Base-by-base conservation (phyloP, 306 rosid genomes). In the Parietaria judaica region DNA sequence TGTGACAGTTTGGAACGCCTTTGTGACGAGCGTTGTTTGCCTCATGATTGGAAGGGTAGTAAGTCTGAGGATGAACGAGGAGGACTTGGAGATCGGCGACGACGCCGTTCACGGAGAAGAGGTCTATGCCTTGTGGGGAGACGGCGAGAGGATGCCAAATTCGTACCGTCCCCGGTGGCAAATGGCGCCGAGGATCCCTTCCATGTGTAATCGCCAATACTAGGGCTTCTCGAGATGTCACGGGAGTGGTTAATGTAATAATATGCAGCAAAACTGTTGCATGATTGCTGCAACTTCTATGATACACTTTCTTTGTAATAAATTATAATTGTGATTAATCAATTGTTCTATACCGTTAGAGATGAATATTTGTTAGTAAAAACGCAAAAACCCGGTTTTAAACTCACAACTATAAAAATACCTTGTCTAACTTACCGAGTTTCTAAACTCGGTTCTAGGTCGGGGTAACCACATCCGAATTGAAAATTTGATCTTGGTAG, bases 71-170 rank as follows among this genome's bases (percentile, higher is more conserved):
- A 85, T 84, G 96, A 67, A 73, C 9, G 89, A 88, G 58, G 87
- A 84, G 51, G 89, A 82, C 4, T 86, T 84, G 51, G 83, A 79
- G 63, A 63, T 79, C 41, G 87, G 94, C 49, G 96, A 85, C 8
- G 94, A 83, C 66, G 94, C 87, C 4, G 85, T 54, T 48, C 96
- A 85, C 12, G 94, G 94, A 9, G 94, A 88, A 72, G 94, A 85
- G 69, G 87, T 84, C 8, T 83, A 80, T 6, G 89, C 87, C 0
- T 67, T 88, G 54, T 88, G 96, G 96, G 96, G 86, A 4, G 87
- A 88, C n/a, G 92, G 96, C 6, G 89, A 80, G 64, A 76, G 58
- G 44, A 58, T 54, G 67, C 34, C 72, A 0, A 17, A 71, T 8
- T 35, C 81, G 13, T 72, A 70, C 57, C 67, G 80, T 23, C 31